phyloP scores from a whole-genome alignment of 306 rosid genomes.

The Cicer judaicum region DNA sequence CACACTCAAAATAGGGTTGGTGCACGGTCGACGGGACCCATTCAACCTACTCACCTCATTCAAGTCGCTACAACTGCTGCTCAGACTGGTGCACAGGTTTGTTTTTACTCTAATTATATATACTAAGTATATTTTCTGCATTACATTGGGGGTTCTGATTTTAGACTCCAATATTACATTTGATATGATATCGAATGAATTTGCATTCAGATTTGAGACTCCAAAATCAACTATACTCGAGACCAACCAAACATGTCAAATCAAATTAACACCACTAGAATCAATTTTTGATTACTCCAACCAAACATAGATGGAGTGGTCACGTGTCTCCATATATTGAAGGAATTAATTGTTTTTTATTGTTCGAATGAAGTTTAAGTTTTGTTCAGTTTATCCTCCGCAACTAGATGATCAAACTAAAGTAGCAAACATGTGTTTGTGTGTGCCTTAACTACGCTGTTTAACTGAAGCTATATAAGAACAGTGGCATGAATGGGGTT shows the following conservation, averaged over 20 bases:
- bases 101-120: background rate
- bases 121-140: no score
- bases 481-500: background rate
- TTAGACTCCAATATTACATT: no score
- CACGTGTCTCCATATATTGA: background rate
- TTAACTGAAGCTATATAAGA: no score
- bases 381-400: background rate
- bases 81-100: conserved; percentile 91
- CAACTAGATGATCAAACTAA: background rate
- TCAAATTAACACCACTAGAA: no score
- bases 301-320: background rate
- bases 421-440: no score
- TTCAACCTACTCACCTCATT: conserved; percentile 65
- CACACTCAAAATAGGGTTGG: conserved; percentile 54
- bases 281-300: background rate
- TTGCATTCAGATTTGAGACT: no score
- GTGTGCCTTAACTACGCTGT: no score
- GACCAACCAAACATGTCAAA: no score
- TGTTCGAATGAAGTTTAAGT: background rate
- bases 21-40: conserved; percentile 70
- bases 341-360: background rate
- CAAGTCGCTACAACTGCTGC: conserved; percentile 88
- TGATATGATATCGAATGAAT: no score
- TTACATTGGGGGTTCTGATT: no score
- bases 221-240: no score